Percentiles rank a stretch among this genome's conserved stretches.
These are phyloP conservation scores for Neonectria punicea DNA, from an alignment of 2,329 filamentous ascomycete species.

Conservation along the genomic window DNA sequence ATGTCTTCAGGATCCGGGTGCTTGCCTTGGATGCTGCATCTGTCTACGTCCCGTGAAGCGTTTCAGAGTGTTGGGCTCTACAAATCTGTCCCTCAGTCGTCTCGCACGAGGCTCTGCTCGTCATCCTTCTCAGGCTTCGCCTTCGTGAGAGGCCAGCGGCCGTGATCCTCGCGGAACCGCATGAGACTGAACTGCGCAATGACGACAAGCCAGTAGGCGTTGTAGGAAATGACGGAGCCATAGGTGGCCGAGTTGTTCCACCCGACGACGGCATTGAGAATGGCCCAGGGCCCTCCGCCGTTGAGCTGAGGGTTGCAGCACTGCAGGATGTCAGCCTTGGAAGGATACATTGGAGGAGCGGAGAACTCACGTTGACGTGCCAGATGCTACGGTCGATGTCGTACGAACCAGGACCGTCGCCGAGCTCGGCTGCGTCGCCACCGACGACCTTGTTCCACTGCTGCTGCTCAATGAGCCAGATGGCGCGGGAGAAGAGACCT, in stretches of 20 bases:
- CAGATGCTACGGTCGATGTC: constrained; percentile 82
- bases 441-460: constrained; percentile 74
- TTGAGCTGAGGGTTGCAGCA: constrained; percentile 81
- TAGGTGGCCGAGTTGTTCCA: constrained; percentile 92
- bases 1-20: neutral
- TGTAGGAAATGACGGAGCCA: constrained; percentile 87
- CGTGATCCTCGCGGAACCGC: constrained; percentile 72
- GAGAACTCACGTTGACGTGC: constrained; percentile 77
- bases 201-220: constrained; percentile 84
- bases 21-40: neutral
- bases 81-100: neutral
- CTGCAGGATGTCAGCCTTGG: constrained; percentile 50
- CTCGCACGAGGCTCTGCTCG: constrained; percentile 23
- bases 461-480: constrained; percentile 80
- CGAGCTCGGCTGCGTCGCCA: constrained; percentile 63
- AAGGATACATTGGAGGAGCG: neutral
- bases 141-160: constrained; percentile 59
- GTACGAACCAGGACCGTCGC: constrained; percentile 77
- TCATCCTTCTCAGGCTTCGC: constrained; percentile 38
- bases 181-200: constrained; percentile 75
- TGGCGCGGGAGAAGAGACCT: constrained; percentile 79
- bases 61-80: neutral
- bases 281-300: constrained; percentile 83
- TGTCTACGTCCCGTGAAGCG: neutral
- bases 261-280: constrained; percentile 87